These are phyloP conservation scores for Lobosporangium transversale DNA, from an alignment of 192 early-diverging fungal genomes.

Conservation along the genomic window DNA sequence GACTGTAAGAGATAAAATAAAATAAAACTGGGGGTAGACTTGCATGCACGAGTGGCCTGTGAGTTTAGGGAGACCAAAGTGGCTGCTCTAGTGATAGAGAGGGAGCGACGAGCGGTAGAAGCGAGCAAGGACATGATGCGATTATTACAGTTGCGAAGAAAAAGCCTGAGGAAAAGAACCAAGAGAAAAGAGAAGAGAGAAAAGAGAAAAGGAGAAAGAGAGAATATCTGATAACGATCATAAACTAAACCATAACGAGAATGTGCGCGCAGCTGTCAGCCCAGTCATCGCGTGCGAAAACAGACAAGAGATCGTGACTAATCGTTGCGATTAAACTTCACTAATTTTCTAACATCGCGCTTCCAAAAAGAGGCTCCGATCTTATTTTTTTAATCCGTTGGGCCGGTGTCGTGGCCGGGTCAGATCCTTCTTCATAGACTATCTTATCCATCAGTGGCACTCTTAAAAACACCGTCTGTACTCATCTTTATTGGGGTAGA, in stretches of 20 bases:
- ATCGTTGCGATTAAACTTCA: no score
- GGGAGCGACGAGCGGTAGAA: conserved; percentile 33
- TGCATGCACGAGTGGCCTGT: conserved; percentile 42
- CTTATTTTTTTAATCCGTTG: no score
- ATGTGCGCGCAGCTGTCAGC: no score
- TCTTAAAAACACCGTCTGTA: neutral
- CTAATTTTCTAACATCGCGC: neutral
- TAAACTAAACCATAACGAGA: no score
- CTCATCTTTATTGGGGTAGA: no score
- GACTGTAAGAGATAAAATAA: no score
- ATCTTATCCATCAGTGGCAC: neutral
- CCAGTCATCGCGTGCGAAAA: neutral
- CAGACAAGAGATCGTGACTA: neutral
- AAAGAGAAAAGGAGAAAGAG: conserved; percentile 3
- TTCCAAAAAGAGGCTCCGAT: conserved; percentile 16
- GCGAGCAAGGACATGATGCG: conserved; percentile 43
- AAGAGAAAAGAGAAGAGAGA: conserved; percentile 1
- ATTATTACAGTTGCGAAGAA: no score
- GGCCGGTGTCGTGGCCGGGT: no score
- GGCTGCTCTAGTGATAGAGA: conserved; percentile 31
- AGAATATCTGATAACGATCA: no score
- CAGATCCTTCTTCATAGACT: no score
- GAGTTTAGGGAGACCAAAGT: conserved; percentile 37
- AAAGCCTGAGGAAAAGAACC: neutral
- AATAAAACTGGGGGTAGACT: no score